Conservation (phyloP, 176 grass and related monocot genomes). For the Bolboschoenus planiculmis region DNA sequence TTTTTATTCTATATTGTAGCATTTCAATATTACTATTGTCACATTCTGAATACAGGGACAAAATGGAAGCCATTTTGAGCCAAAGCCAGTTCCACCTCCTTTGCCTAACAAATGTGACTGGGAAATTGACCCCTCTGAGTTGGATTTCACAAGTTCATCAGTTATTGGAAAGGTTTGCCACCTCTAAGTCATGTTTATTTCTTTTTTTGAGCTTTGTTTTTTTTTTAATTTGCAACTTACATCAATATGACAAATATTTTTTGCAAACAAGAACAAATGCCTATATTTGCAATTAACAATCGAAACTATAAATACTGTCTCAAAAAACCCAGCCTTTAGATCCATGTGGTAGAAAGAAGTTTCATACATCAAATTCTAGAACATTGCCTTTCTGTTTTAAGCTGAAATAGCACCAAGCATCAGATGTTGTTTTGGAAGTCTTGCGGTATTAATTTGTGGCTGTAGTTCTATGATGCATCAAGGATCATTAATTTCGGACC, state of each 20-base stretch:
- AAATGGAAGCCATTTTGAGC: constrained; percentile 99
- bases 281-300: background rate
- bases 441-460: background rate
- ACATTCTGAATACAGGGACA: constrained; percentile 49
- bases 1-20: background rate
- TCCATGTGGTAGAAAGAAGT: background rate
- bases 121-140: constrained; percentile 89
- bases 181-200: background rate
- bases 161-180: constrained; percentile 83
- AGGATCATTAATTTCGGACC: background rate
- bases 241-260: constrained; percentile 1
- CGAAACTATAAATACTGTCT: background rate
- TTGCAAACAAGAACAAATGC: background rate
- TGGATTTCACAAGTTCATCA: constrained; percentile 69
- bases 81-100: constrained; percentile 86
- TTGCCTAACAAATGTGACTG: constrained; percentile 98
- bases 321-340: background rate
- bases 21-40: background rate
- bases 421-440: background rate
- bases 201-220: background rate
- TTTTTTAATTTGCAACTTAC: background rate
- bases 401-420: background rate
- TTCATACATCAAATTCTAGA: background rate
- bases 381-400: background rate
- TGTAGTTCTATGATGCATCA: background rate